These are phyloP conservation scores for Stagonosporopsis chrysanthemi DNA, from an alignment of 2,329 filamentous ascomycete genomes.

Conservation along the genomic window DNA sequence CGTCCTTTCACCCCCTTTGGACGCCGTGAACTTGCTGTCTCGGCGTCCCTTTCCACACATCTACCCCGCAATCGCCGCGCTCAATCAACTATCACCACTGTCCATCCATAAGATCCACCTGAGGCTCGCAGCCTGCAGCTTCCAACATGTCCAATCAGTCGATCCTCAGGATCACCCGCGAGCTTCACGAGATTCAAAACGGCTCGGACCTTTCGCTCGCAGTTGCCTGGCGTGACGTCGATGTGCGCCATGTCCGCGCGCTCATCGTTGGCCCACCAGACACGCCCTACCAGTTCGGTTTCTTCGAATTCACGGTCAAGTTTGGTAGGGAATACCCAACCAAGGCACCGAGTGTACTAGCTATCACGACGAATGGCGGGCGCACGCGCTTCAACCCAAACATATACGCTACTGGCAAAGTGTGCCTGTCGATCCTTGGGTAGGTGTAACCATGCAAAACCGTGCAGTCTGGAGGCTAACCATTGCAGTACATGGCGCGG, in stretches of 20 bases:
- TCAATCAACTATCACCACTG: background rate
- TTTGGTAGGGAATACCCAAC: conserved; percentile 87
- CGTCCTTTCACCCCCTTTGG: conserved; percentile 9
- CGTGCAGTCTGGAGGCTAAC: background rate
- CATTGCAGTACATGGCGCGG: conserved; percentile 83
- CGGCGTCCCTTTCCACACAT: conserved; percentile 15
- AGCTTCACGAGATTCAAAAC: conserved; percentile 85
- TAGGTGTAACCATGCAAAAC: conserved; percentile 52
- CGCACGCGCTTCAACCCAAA: conserved; percentile 94
- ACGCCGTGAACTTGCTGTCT: conserved; percentile 20
- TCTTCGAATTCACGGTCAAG: conserved; percentile 88
- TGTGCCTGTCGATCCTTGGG: conserved; percentile 93
- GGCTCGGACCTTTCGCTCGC: conserved; percentile 85
- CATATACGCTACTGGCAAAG: conserved; percentile 89
- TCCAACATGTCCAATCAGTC: conserved; percentile 78
- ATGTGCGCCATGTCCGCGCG: conserved; percentile 87
- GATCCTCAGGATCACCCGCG: conserved; percentile 87
- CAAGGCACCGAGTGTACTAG: conserved; percentile 66
- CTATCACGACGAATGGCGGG: conserved; percentile 87
- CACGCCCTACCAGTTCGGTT: conserved; percentile 95
- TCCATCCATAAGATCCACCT: background rate
- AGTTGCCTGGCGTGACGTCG: conserved; percentile 84
- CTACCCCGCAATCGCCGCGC: background rate
- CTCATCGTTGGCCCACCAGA: conserved; percentile 92
- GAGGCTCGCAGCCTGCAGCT: conserved; percentile 6